Evolutionary conservation across 306 rosid species (phyloP), one percentile per base, ranked within the genome.

Genomic region (Vicia sativa): DNA sequence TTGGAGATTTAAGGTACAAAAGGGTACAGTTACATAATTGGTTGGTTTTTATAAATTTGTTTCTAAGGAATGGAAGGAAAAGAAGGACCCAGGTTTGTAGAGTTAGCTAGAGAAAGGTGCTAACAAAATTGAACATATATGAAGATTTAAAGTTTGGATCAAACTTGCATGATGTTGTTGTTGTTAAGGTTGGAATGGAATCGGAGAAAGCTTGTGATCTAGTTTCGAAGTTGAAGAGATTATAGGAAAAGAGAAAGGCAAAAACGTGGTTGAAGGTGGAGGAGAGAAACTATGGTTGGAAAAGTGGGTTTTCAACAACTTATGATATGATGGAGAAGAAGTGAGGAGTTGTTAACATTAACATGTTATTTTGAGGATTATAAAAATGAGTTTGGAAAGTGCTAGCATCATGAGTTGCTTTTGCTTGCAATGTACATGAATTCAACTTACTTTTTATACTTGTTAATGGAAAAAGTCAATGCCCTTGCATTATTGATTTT

Each of bases 21-120:
- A 65, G 65, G 38, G 23, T 23, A 44, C 15, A 62, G 14, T 92
- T 92, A 92, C 98, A 90, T 92, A 72, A 48, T 90, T 70, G 55
- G 80, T 1, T 26, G 74, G 82, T 63, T 88, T 77, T 90, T 88
- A 77, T 88, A 80, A 85, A 80, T 15, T 78, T 75, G 43, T 54
- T 66, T 58, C 73, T 86, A 93, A 80, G 95, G 93, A 75, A 68
- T 65, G 45, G 62, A 25, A 11, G 61, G 23, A 49, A 64, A 25
- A 72, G 73, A 60, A 2, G 72, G 69, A 84, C 67, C 96, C 98
- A 92, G 93, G 18, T 25, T 83, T 31, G 34, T 15, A 45, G 75
- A 41, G 25, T 37, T 49, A 35, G 58, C 31, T 49, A 75, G 19
- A 43, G n/a, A 29, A 7, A 55, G 14, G 2, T 4, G 65, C 9